Evolutionary conservation across 2,329 filamentous ascomycete genomes (phyloP).

Genomic region (Aureobasidium sp.): DNA sequence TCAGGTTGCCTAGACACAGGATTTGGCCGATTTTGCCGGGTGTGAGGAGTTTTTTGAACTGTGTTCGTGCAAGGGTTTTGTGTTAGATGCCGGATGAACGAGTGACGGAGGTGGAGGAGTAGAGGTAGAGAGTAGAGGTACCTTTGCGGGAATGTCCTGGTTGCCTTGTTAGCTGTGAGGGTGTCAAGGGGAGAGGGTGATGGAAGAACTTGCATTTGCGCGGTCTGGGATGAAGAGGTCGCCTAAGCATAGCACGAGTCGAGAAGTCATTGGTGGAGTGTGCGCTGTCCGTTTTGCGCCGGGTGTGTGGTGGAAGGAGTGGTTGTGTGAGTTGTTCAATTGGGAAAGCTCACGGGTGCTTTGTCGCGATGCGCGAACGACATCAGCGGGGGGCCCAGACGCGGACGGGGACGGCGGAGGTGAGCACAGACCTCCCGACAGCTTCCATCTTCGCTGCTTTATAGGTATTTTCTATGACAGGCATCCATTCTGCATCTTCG

Average conservation of each 20-base stretch:
- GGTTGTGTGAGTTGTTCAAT: background rate
- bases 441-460: background rate
- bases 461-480: background rate
- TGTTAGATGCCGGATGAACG: background rate
- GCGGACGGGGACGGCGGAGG: constrained; percentile 1
- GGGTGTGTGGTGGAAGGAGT: no score
- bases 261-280: constrained; percentile 70
- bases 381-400: constrained; percentile 9
- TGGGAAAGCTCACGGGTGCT: background rate
- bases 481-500: no score
- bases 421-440: background rate
- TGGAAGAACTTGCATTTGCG: constrained; percentile 67
- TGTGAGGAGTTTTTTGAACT: constrained; percentile 64
- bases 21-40: constrained; percentile 66
- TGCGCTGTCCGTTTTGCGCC: background rate
- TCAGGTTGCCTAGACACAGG: constrained; percentile 65
- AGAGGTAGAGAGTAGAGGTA: constrained; percentile 52
- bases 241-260: constrained; percentile 91
- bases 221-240: constrained; percentile 96
- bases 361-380: constrained; percentile 10
- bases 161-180: background rate
- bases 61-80: constrained; percentile 6
- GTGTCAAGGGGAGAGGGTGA: constrained; percentile 22
- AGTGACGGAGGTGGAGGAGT: no score
- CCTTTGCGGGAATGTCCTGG: constrained; percentile 87